phyloP scores from a whole-genome alignment of 2,329 filamentous ascomycete species.

The Fusarium sp. region DNA sequence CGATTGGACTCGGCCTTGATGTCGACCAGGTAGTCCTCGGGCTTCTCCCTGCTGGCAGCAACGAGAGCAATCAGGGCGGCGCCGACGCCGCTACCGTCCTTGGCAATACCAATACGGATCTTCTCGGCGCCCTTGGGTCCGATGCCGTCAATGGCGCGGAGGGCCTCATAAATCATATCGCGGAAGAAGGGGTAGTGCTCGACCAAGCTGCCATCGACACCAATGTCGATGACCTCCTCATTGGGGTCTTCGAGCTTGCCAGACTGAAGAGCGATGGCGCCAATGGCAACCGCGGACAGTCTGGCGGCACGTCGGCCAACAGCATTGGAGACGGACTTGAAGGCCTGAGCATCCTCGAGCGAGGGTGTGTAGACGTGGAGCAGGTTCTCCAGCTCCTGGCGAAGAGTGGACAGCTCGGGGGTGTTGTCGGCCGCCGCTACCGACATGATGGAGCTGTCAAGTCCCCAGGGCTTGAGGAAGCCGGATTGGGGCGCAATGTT shows the following conservation, averaged over 20 bases:
- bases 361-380: constrained; percentile 82
- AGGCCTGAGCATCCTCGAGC: constrained; percentile 86
- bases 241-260: constrained; percentile 73
- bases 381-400: constrained; percentile 81
- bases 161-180: constrained; percentile 85
- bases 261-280: constrained; percentile 84
- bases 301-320: constrained; percentile 91
- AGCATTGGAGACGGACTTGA: constrained; percentile 84
- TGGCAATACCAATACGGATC: constrained; percentile 94
- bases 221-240: constrained; percentile 85
- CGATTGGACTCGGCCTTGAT: constrained; percentile 55
- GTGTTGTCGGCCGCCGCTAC: constrained; percentile 85
- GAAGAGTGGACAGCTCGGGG: constrained; percentile 76
- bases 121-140: constrained; percentile 83
- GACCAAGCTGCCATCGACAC: constrained; percentile 93
- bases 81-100: constrained; percentile 87
- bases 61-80: constrained; percentile 95
- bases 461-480: constrained; percentile 84
- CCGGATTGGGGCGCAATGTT: constrained; percentile 73
- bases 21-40: constrained; percentile 56
- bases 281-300: constrained; percentile 88
- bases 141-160: constrained; percentile 81
- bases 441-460: constrained; percentile 92
- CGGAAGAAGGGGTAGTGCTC: constrained; percentile 97
- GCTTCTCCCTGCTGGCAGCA: constrained; percentile 75